Evolutionary conservation across 345 rosid species (phyloP), one percentile per base, ranked within the genome.

Genomic region (Hirschfeldia incana): DNA sequence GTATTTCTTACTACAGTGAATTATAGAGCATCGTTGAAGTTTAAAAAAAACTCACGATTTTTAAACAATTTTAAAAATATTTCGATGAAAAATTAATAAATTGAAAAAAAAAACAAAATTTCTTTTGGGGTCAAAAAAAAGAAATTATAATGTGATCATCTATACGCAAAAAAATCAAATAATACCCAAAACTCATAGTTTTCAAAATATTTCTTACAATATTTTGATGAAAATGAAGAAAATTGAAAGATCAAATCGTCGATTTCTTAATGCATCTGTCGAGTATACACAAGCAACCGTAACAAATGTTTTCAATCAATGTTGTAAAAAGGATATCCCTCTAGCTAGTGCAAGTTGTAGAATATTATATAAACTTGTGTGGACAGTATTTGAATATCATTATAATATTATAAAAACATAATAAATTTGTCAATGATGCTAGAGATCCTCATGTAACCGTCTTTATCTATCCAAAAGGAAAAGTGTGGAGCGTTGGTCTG

Each of bases 401-500:
- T 61, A 21, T 21, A n/a, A 5, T 70, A 30, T 17, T 21, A 17
- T 61, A 27, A 33, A 49, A 69, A 28, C 34, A 70, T 5, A 72
- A 55, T 30, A 42, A 2, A 21, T 15, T 15, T 78, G 53, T 65
- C 77, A 71, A 49, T 49, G 66, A 57, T 65, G 75, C 57, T n/a
- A 51, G 32, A 8, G 28, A 72, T 57, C 73, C 76, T 71, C 76
- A 65, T 71, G 72, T 72, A 71, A 71, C 34, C 0, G 67, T 65
- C 72, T 55, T 65, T 65, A 26, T 78, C 81, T 66, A 39, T 57
- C 13, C 62, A n/a, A 65, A 78, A 65, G 26, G 37, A 72, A 78
- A 72, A 65, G 67, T 78, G 65, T 72, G 72, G 73, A 72, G 61
- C 76, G 72, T 72, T 78, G 76, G 46, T 39, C 37, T 72, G 6